Conservation (phyloP, 176 grass and related monocot species). For the Guadua angustifolia region DNA sequence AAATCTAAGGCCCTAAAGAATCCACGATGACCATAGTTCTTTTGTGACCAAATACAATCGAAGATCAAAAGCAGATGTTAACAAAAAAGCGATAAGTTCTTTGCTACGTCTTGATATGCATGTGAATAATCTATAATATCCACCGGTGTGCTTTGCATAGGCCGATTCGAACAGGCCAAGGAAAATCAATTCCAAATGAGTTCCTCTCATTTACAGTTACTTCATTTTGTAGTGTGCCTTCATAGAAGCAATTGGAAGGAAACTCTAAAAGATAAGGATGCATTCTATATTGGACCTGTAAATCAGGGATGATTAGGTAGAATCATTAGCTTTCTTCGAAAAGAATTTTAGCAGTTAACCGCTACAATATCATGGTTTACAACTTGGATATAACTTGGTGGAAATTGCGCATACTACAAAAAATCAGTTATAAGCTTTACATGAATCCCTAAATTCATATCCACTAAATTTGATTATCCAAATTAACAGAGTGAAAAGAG, state of each 20-base stretch:
- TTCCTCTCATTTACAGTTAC: slow-evolving; percentile 99
- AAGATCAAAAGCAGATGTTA: no score
- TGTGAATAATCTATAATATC: no score
- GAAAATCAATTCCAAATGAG: no score
- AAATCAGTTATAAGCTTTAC: neutral
- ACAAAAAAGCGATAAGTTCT: no score
- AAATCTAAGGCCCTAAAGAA: neutral
- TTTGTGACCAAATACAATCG: no score
- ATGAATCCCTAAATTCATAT: neutral
- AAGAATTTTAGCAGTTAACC: neutral
- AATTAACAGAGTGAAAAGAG: neutral
- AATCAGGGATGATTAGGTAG: slow-evolving; percentile 34
- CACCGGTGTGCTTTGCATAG: no score
- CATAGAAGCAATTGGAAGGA: slow-evolving; percentile 98
- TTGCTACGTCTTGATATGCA: no score
- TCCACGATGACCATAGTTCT: no score
- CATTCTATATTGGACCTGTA: slow-evolving; percentile 99
- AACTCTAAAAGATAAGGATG: slow-evolving; percentile 97
- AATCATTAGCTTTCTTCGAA: slow-evolving; percentile 8
- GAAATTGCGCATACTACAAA: neutral
- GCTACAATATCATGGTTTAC: neutral
- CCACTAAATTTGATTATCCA: neutral
- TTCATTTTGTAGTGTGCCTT: slow-evolving; percentile 98
- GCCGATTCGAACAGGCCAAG: no score
- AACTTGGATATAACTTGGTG: slow-evolving; percentile 10